These are phyloP conservation scores for Vishniacozyma victoriae DNA, from an alignment of 768 basidiomycete species.

Conservation along the genomic window DNA sequence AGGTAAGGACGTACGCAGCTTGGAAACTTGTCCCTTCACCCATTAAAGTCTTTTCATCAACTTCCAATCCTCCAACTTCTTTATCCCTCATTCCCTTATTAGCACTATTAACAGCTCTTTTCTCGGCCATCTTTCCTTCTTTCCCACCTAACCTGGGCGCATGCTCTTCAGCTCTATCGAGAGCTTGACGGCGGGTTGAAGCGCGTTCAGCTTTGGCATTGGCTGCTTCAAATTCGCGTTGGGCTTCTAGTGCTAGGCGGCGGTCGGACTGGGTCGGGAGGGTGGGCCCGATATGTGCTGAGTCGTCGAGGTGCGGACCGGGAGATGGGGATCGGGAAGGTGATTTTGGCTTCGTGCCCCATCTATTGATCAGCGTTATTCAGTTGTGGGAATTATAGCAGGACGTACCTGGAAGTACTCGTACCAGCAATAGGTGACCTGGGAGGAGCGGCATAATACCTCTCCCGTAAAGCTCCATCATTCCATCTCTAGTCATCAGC, in stretches of 20 bases:
- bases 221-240: slow-evolving; percentile 51
- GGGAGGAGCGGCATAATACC: slow-evolving; percentile 35
- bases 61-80: slow-evolving; percentile 70
- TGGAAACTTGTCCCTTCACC: slow-evolving; percentile 48
- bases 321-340: slow-evolving; percentile 38
- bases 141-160: slow-evolving; percentile 74
- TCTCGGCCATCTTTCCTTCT: slow-evolving; percentile 83
- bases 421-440: no score
- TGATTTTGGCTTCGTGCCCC: slow-evolving; percentile 17
- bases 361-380: background rate
- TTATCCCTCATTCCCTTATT: slow-evolving; percentile 60
- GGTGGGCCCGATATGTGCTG: slow-evolving; percentile 11
- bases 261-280: slow-evolving; percentile 47
- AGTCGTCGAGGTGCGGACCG: background rate
- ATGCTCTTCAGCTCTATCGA: slow-evolving; percentile 67
- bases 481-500: slow-evolving; percentile 54
- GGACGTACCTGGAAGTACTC: no score
- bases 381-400: slow-evolving; percentile 8
- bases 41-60: slow-evolving; percentile 70
- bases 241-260: slow-evolving; percentile 62
- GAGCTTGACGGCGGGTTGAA: slow-evolving; percentile 60
- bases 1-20: no score
- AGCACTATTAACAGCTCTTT: slow-evolving; percentile 63
- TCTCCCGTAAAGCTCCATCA: slow-evolving; percentile 24
- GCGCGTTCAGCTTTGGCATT: slow-evolving; percentile 58